Percentiles rank a stretch among this genome's conserved stretches.
These are phyloP conservation scores for Ruellia speciosa DNA, from an alignment of 305 asterid species.

Conservation along the genomic window DNA sequence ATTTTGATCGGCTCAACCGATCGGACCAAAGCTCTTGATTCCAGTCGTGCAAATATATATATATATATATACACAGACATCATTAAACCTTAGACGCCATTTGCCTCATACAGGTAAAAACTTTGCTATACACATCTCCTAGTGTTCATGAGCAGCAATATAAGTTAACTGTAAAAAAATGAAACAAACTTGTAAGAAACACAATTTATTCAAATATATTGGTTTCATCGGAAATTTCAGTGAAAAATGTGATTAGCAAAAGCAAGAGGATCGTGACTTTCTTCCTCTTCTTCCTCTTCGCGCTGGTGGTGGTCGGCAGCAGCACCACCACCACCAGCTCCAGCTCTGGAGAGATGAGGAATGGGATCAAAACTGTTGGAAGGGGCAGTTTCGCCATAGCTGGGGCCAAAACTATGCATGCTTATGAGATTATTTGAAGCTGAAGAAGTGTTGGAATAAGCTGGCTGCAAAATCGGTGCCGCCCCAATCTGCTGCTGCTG, in stretches of 20 bases:
- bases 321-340: not conserved
- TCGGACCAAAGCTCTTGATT: too few species aligned
- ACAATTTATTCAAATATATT: too few species aligned
- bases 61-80: too few species aligned
- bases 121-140: too few species aligned
- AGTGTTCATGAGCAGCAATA: too few species aligned
- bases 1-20: too few species aligned
- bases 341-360: slow-evolving; percentile 20
- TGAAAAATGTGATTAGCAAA: slow-evolving; percentile 54
- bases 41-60: too few species aligned
- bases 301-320: not conserved
- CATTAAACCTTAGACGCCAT: too few species aligned
- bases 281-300: slow-evolving; percentile 47
- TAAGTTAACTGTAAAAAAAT: too few species aligned
- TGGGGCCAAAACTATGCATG: slow-evolving; percentile 33
- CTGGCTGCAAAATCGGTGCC: slow-evolving; percentile 41
- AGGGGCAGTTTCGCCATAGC: slow-evolving; percentile 31
- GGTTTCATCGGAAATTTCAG: slow-evolving; percentile 12
- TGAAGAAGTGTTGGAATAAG: slow-evolving; percentile 62
- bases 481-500: slow-evolving; percentile 9
- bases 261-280: slow-evolving; percentile 45
- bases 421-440: slow-evolving; percentile 53
- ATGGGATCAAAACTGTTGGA: slow-evolving; percentile 44
- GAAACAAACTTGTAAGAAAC: too few species aligned
- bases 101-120: too few species aligned